These are phyloP conservation scores for Trametes coccinea DNA, from an alignment of 768 basidiomycete species.

Conservation along the genomic window DNA sequence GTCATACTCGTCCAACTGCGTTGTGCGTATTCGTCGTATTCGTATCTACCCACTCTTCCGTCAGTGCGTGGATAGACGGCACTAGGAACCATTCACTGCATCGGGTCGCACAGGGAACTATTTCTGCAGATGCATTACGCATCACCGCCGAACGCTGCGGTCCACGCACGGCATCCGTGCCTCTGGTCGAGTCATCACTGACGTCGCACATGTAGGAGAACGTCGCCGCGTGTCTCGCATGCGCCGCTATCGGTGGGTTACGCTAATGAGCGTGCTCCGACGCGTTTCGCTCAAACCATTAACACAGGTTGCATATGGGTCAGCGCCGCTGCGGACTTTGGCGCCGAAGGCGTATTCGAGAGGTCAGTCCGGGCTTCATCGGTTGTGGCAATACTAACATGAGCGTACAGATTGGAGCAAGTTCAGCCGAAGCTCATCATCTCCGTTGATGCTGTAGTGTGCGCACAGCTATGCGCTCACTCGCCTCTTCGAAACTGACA, in stretches of 20 bases:
- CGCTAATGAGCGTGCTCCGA: neutral
- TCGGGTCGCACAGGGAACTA: slow-evolving; percentile 1
- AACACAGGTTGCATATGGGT: slow-evolving; percentile 71
- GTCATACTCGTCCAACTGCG: slow-evolving; percentile 77
- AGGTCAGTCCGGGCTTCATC: slow-evolving; percentile 41
- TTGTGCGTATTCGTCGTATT: slow-evolving; percentile 46
- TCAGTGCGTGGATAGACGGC: neutral
- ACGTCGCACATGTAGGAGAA: slow-evolving; percentile 52
- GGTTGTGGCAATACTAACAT: slow-evolving; percentile 8
- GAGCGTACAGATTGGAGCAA: slow-evolving; percentile 62
- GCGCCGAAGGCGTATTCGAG: slow-evolving; percentile 74
- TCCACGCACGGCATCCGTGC: neutral
- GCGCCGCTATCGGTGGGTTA: slow-evolving; percentile 56
- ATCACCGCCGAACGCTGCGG: neutral
- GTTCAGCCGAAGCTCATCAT: slow-evolving; percentile 74
- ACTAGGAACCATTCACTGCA: neutral
- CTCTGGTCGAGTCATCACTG: slow-evolving; percentile 4
- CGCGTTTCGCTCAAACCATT: neutral
- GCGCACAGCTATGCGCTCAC: slow-evolving; percentile 28
- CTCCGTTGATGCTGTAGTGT: slow-evolving; percentile 72
- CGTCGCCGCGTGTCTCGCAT: slow-evolving; percentile 64
- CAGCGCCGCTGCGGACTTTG: slow-evolving; percentile 80
- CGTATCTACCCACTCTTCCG: neutral
- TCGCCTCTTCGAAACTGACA: neutral
- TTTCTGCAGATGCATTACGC: neutral